A percentile compares a stretch with the other conserved stretches of the same genome.
Conservation (phyloP, 345 rosid genomes). For the Dipteronia dyeriana region DNA sequence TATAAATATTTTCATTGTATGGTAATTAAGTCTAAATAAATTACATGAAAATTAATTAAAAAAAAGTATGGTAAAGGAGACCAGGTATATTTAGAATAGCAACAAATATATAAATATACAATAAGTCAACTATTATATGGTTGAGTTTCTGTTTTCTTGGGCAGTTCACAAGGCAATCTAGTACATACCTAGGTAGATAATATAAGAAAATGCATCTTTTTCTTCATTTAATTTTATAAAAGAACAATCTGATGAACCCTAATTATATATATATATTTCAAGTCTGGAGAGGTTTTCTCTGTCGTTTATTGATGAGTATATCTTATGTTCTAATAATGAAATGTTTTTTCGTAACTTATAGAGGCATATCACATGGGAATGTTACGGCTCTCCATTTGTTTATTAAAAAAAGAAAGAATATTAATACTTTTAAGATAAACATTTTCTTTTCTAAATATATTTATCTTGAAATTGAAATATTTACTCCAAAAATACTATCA, state of each 20-base stretch:
- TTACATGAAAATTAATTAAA: neutral
- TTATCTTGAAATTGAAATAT: too few species aligned
- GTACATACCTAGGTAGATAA: slow-evolving; percentile 32
- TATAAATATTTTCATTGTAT: neutral
- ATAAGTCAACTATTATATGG: slow-evolving; percentile 35
- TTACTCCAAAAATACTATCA: too few species aligned
- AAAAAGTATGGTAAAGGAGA: neutral
- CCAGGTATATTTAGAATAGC: slow-evolving; percentile 5
- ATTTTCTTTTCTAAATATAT: too few species aligned
- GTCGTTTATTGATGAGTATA: neutral
- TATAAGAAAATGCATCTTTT: slow-evolving; percentile 19
- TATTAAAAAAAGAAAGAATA: neutral
- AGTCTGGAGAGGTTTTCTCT: too few species aligned
- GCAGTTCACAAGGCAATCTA: slow-evolving; percentile 65
- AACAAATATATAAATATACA: neutral
- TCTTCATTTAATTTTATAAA: neutral
- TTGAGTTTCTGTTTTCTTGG: slow-evolving; percentile 59
- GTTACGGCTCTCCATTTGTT: neutral
- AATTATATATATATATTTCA: neutral
- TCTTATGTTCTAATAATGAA: neutral
- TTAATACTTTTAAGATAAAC: neutral
- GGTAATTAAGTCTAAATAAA: neutral
- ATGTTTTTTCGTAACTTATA: neutral
- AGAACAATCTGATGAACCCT: slow-evolving; percentile 3
- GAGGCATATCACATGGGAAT: slow-evolving; percentile 14